phyloP scores from a whole-genome alignment of 768 basidiomycete genomes.

The Pulveroboletus sp. region DNA sequence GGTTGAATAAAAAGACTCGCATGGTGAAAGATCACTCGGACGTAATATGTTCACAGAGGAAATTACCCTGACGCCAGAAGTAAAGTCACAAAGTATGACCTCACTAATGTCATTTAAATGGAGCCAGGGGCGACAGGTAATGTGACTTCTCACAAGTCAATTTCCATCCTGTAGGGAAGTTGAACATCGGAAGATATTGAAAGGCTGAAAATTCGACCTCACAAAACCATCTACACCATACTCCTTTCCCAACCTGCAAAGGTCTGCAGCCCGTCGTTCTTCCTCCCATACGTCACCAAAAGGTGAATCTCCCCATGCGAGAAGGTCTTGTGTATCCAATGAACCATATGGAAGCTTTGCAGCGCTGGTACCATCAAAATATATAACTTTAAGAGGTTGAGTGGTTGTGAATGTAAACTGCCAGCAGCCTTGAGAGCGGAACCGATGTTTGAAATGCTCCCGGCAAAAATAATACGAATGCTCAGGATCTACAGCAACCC shows the following conservation, averaged over 20 bases:
- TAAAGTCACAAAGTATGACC: slow-evolving; percentile 50
- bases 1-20: background rate
- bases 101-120: slow-evolving; percentile 32
- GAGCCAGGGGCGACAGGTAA: slow-evolving; percentile 1
- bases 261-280: slow-evolving; percentile 19
- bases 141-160: slow-evolving; percentile 40
- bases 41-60: slow-evolving; percentile 35
- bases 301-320: slow-evolving; percentile 27
- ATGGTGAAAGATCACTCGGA: background rate
- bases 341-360: slow-evolving; percentile 30
- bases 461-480: slow-evolving; percentile 38
- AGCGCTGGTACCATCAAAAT: slow-evolving; percentile 35
- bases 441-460: background rate
- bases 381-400: slow-evolving; percentile 28
- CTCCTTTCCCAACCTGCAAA: slow-evolving; percentile 34
- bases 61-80: slow-evolving; percentile 35
- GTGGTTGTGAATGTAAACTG: slow-evolving; percentile 7
- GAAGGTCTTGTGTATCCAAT: slow-evolving; percentile 35
- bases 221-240: slow-evolving; percentile 35
- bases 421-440: slow-evolving; percentile 18
- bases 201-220: slow-evolving; percentile 11
- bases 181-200: background rate
- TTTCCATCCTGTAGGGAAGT: slow-evolving; percentile 39
- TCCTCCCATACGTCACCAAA: slow-evolving; percentile 22
- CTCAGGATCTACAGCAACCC: slow-evolving; percentile 32